Evolutionary conservation across 768 basidiomycete species (phyloP).

Genomic region (Jaapia argillacea): DNA sequence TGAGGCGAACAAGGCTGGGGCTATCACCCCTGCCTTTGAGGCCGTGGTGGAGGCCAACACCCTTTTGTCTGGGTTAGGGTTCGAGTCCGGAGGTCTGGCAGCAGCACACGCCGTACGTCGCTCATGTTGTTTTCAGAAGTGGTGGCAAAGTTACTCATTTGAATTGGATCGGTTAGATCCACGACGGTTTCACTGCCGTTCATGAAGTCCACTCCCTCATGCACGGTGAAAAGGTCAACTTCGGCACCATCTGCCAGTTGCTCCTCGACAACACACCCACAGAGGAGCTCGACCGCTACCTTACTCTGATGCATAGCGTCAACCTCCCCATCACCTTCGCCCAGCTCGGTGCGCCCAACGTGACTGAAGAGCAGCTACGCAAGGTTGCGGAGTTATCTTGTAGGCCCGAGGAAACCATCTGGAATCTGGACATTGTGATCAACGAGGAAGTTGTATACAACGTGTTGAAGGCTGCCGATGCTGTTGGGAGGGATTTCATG

Average conservation of each 20-base stretch:
- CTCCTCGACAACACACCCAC: conserved; percentile 15
- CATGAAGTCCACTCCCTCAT: conserved; percentile 15
- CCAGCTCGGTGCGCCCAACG: conserved; percentile 17
- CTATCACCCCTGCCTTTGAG: conserved; percentile 20
- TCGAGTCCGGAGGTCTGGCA: conserved; percentile 22
- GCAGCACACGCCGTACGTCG: conserved; percentile 21
- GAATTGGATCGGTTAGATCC: too few species aligned
- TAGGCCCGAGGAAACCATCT: conserved; percentile 19
- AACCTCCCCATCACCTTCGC: conserved; percentile 19
- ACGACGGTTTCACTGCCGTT: conserved; percentile 21
- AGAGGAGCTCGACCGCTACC: conserved; percentile 18
- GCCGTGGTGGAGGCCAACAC: conserved; percentile 23
- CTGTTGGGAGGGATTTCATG: conserved; percentile 15
- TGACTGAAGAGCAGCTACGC: conserved; percentile 17
- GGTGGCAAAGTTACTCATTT: too few species aligned
- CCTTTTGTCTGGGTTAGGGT: conserved; percentile 19
- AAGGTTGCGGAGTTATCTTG: conserved; percentile 17
- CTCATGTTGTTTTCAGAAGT: too few species aligned
- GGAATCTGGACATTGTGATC: conserved; percentile 20
- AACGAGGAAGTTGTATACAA: conserved; percentile 17
- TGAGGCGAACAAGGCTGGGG: conserved; percentile 19
- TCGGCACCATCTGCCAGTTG: conserved; percentile 20
- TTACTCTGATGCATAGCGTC: conserved; percentile 19
- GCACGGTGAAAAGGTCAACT: conserved; percentile 23
- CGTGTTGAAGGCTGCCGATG: conserved; percentile 19